A percentile compares a stretch with the other conserved stretches of the same genome.
These are phyloP conservation scores for Curvularia sp. DNA, from an alignment of 2,329 filamentous ascomycete species.

Conservation along the genomic window DNA sequence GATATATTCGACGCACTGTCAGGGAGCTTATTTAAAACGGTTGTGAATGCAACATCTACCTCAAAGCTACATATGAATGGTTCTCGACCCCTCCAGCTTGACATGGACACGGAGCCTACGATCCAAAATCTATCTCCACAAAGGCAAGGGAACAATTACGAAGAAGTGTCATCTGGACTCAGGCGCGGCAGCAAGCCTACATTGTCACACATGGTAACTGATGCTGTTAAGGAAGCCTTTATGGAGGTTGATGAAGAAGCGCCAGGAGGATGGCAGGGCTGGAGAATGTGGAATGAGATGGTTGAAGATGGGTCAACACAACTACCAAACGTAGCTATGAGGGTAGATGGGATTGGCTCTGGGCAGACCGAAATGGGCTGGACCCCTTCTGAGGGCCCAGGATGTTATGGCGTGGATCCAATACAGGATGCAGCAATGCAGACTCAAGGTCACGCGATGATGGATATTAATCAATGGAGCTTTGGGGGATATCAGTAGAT, in stretches of 20 bases:
- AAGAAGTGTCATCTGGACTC: background rate
- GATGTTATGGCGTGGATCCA: constrained; percentile 14
- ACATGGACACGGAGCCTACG: constrained; percentile 8
- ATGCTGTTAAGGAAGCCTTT: constrained; percentile 39
- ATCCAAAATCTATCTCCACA: background rate
- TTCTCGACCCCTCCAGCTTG: constrained; percentile 10
- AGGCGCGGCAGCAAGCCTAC: constrained; percentile 6
- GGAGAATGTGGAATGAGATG: constrained; percentile 41
- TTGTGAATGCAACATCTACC: constrained; percentile 6
- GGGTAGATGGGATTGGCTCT: constrained; percentile 7
- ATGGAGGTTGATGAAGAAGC: constrained; percentile 41
- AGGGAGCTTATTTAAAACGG: constrained; percentile 26
- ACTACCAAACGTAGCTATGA: background rate
- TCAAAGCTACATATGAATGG: background rate
- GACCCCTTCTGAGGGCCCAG: constrained; percentile 9
- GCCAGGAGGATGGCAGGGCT: constrained; percentile 38
- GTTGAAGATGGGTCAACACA: constrained; percentile 16
- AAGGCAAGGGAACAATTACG: constrained; percentile 2
- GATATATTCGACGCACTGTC: constrained; percentile 39
- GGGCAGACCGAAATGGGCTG: constrained; percentile 19
- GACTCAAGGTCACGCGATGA: constrained; percentile 9
- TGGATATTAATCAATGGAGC: constrained; percentile 24
- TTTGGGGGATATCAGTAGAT: constrained; percentile 23
- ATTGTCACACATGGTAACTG: constrained; percentile 26
- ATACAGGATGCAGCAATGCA: constrained; percentile 17